Evolutionary conservation across 768 basidiomycete genomes (phyloP).

Genomic region (Russula vinacea): DNA sequence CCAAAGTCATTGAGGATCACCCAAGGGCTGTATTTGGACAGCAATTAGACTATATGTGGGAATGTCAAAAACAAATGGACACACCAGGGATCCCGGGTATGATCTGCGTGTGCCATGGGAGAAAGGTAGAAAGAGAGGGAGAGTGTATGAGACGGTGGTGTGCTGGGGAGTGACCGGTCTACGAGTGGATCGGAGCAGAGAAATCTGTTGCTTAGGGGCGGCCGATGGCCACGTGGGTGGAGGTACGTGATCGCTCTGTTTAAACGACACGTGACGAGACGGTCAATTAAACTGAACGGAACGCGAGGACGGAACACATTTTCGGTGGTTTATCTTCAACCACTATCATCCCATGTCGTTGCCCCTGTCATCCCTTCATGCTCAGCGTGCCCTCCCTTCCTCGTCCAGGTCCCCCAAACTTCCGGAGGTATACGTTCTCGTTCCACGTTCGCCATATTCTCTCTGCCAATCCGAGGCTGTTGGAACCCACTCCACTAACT

Average conservation of each 20-base stretch:
- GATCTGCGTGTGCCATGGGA: constrained; percentile 84
- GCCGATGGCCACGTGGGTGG: constrained; percentile 6
- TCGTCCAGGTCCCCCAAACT: constrained; percentile 36
- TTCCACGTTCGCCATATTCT: constrained; percentile 49
- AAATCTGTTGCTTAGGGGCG: constrained; percentile 22
- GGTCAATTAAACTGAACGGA: constrained; percentile 8
- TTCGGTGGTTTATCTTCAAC: constrained; percentile 12
- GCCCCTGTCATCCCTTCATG: constrained; percentile 8
- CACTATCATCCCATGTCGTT: constrained; percentile 22
- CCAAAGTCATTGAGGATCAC: constrained; percentile 98
- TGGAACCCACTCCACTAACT: constrained; percentile 30
- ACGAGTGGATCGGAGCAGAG: background rate
- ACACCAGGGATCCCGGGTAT: constrained; percentile 90
- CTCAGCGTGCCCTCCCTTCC: constrained; percentile 28
- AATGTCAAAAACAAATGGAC: constrained; percentile 24
- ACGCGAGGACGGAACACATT: constrained; percentile 15
- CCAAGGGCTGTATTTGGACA: constrained; percentile 75
- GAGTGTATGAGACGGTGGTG: constrained; percentile 11
- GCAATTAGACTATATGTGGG: constrained; percentile 14
- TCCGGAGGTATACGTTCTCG: constrained; percentile 56
- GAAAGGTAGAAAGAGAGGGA: constrained; percentile 9
- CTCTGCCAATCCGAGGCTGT: constrained; percentile 19
- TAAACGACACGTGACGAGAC: constrained; percentile 4
- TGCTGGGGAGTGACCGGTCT: constrained; percentile 2
- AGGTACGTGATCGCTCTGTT: constrained; percentile 2